Conservation (phyloP, 1,284 basidiomycete species). For the Ceratobasidium sp. region DNA sequence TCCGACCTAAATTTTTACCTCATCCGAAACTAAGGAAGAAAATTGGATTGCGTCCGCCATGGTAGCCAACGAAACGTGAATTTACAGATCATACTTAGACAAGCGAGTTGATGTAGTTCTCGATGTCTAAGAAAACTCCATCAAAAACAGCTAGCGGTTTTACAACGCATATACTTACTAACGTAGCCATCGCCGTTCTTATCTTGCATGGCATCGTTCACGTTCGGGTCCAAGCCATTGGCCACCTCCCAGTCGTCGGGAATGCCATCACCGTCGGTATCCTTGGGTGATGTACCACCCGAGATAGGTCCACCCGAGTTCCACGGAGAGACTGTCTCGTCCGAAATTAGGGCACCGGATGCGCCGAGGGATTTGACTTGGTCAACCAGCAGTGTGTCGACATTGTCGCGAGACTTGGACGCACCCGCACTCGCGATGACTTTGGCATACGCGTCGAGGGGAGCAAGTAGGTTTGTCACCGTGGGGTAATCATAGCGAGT, state of each 20-base stretch:
- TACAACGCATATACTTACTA: conserved; percentile 45
- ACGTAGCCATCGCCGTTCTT: conserved; percentile 50
- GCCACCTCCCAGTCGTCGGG: conserved; percentile 50
- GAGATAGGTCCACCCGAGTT: conserved; percentile 50
- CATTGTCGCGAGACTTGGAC: conserved; percentile 49
- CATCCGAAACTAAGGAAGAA: too few species aligned
- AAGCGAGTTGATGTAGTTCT: conserved; percentile 51
- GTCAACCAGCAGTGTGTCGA: conserved; percentile 50
- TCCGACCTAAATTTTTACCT: too few species aligned
- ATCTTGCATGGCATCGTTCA: conserved; percentile 47
- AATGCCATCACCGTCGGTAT: conserved; percentile 51
- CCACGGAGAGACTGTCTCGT: conserved; percentile 47
- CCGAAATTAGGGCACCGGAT: conserved; percentile 48
- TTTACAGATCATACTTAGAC: conserved; percentile 38
- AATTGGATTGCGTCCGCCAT: too few species aligned
- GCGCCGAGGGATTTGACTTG: conserved; percentile 49
- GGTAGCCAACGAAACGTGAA: too few species aligned
- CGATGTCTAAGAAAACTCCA: conserved; percentile 45
- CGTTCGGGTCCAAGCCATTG: conserved; percentile 49
- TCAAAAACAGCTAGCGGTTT: neutral
- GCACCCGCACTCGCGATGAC: conserved; percentile 49
- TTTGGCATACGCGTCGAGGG: conserved; percentile 48
- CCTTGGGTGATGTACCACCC: conserved; percentile 49
- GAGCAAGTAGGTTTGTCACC: conserved; percentile 47
- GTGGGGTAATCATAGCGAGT: conserved; percentile 50